These are phyloP conservation scores for Uromyces viciae-fabae DNA, from an alignment of 1,284 basidiomycete species.

Conservation along the genomic window DNA sequence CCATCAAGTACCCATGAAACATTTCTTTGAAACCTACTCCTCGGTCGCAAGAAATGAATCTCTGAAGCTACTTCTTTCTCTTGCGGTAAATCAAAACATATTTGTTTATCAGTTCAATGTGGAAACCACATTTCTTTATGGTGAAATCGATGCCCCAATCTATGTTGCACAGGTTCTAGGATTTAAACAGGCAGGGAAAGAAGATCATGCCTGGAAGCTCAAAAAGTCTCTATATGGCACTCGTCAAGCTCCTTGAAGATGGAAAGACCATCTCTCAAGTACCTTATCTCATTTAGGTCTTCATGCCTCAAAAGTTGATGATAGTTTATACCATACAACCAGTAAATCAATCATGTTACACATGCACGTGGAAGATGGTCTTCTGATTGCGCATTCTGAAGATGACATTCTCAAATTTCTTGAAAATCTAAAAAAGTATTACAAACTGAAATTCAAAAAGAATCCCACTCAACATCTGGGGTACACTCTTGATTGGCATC, in stretches of 20 bases:
- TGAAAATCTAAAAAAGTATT: not conserved
- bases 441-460: slow-evolving; percentile 12
- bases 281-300: not conserved
- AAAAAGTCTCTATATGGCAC: not conserved
- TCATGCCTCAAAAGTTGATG: not conserved
- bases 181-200: no score
- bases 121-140: no score
- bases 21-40: slow-evolving; percentile 8
- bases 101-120: not conserved
- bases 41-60: slow-evolving; percentile 17
- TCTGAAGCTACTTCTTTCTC: not conserved
- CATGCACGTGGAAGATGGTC: not conserved
- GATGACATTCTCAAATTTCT: not conserved
- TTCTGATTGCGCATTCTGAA: not conserved
- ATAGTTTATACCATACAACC: not conserved
- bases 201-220: not conserved
- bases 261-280: not conserved
- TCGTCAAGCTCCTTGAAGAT: not conserved
- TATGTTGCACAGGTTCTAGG: no score
- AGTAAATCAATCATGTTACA: not conserved
- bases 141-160: no score
- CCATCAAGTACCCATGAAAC: not conserved
- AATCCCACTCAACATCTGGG: not conserved
- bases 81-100: not conserved
- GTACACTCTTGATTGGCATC: not conserved